Conservation (phyloP, 257 asterid species). For the Asclepias syriaca region DNA sequence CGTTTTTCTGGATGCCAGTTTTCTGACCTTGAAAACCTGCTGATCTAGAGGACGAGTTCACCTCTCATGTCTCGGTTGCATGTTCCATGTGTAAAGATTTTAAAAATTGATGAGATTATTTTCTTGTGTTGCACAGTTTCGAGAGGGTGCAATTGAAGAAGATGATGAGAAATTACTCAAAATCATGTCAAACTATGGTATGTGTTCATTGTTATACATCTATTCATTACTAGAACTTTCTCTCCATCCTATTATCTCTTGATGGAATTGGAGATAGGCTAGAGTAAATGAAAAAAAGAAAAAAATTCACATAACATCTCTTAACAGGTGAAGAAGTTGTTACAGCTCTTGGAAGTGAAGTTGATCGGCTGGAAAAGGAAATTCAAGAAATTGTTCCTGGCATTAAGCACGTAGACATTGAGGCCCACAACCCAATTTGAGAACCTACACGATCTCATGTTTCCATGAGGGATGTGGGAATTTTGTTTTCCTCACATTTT, state of each 20-base stretch:
- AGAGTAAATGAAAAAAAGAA: no score
- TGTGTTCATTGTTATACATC: neutral
- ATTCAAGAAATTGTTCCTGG: constrained; percentile 93
- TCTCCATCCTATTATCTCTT: neutral
- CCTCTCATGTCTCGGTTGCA: neutral
- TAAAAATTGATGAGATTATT: neutral
- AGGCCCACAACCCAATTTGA: constrained; percentile 82
- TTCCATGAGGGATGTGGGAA: neutral
- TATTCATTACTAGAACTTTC: neutral
- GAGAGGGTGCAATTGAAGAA: constrained; percentile 65
- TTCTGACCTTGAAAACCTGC: neutral
- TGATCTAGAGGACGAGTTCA: neutral
- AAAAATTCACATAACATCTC: neutral
- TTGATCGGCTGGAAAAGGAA: constrained; percentile 90
- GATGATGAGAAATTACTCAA: constrained; percentile 56
- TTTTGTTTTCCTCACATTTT: neutral
- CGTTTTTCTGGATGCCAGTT: neutral
- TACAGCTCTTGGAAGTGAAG: constrained; percentile 94
- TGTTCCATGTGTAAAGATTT: neutral
- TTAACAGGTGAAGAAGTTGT: constrained; percentile 93
- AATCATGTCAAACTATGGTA: constrained; percentile 92
- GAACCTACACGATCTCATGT: constrained; percentile 27
- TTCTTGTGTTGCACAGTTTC: constrained; percentile 38
- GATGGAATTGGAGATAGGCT: neutral
- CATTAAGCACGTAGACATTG: constrained; percentile 86